Evolutionary conservation across 2,329 filamentous ascomycete species (phyloP).

Genomic region (Trichophyton benhamiae): DNA sequence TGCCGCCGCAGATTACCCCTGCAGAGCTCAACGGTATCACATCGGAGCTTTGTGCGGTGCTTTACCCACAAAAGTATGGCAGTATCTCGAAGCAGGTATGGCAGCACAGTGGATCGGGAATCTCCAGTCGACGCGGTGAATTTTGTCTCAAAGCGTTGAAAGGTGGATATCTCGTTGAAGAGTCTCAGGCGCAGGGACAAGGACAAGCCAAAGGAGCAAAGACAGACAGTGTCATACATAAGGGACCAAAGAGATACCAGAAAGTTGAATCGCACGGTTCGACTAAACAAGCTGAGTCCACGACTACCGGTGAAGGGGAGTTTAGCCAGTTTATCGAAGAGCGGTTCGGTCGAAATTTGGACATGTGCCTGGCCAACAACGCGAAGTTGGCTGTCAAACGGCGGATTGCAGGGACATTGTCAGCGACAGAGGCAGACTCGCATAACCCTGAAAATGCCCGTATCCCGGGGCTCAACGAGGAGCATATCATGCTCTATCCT

Average conservation of each 20-base stretch:
- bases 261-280: conserved; percentile 37
- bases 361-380: conserved; percentile 62
- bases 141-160: conserved; percentile 68
- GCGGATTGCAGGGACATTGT: conserved; percentile 77
- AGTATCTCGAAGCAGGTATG: conserved; percentile 81
- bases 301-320: conserved; percentile 44
- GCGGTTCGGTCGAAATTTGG: conserved; percentile 82
- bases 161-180: conserved; percentile 52
- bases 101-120: conserved; percentile 89
- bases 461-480: conserved; percentile 54
- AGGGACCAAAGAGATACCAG: conserved; percentile 73
- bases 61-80: conserved; percentile 58
- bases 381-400: conserved; percentile 76
- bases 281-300: conserved; percentile 12
- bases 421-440: conserved; percentile 53
- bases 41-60: conserved; percentile 54
- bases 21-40: conserved; percentile 38
- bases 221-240: conserved; percentile 29
- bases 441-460: conserved; percentile 26
- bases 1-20: conserved; percentile 52
- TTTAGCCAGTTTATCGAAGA: conserved; percentile 78
- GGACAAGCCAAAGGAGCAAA: conserved; percentile 7
- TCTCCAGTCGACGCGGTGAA: conserved; percentile 82
- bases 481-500: conserved; percentile 81
- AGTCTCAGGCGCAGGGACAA: conserved; percentile 20